Conservation (phyloP, 495 filamentous ascomycete species). For the Talaromyces nanjingensis region DNA sequence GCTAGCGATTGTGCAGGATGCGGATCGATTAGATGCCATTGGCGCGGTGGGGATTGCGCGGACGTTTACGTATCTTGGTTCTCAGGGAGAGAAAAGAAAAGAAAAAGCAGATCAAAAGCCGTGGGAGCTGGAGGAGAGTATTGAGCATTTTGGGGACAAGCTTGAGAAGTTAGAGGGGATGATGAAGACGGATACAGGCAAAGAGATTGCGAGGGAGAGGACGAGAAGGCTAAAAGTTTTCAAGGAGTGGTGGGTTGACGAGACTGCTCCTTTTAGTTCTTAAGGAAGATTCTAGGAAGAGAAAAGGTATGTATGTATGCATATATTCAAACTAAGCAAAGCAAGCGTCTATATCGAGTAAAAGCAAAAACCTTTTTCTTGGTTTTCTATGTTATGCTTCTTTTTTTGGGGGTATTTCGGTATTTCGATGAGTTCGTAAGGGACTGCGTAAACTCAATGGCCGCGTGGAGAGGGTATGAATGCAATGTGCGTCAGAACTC, state of each 20-base stretch:
- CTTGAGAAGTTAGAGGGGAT: constrained; percentile 61
- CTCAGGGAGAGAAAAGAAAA: constrained; percentile 36
- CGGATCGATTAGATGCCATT: constrained; percentile 82
- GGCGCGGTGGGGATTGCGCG: constrained; percentile 78
- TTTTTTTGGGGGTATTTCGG: constrained; percentile 8
- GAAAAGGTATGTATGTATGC: not conserved
- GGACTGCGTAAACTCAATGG: not conserved
- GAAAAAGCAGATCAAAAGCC: constrained; percentile 15
- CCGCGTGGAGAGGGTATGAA: not conserved
- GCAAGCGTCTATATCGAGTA: constrained; percentile 1
- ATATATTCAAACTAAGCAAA: constrained; percentile 7
- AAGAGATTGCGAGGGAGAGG: constrained; percentile 54
- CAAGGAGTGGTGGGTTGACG: constrained; percentile 66
- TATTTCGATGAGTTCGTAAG: not conserved
- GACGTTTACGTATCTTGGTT: constrained; percentile 69
- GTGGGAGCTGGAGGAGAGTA: constrained; percentile 52
- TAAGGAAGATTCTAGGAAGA: no score
- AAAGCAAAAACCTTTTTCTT: constrained; percentile 5
- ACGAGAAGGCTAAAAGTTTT: constrained; percentile 59
- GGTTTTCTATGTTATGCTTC: constrained; percentile 9
- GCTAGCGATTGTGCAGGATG: constrained; percentile 81
- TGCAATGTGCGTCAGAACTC: not conserved
- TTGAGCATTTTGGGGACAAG: constrained; percentile 78
- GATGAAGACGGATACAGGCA: constrained; percentile 79
- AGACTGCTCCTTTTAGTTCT: constrained; percentile 26